Evolutionary conservation across 2,329 filamentous ascomycete species (phyloP).

Genomic region (Geosmithia putterillii): DNA sequence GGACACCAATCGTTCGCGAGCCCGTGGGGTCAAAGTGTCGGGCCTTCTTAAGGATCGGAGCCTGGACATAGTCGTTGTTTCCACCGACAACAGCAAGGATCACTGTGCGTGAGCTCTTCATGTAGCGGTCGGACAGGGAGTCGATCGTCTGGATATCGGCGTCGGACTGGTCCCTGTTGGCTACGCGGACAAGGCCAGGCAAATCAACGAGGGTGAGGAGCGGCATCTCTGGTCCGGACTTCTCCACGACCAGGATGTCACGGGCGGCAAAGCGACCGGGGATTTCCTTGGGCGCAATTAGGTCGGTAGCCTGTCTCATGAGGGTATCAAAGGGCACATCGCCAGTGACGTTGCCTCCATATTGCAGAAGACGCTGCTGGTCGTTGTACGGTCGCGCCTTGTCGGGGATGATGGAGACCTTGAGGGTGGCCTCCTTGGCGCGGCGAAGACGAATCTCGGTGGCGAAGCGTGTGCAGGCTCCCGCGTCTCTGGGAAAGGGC

Average conservation of each 20-base stretch:
- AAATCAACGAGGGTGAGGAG: conserved; percentile 50
- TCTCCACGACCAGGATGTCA: conserved; percentile 45
- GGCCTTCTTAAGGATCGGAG: conserved; percentile 36
- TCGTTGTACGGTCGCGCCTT: conserved; percentile 31
- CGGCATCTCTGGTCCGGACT: conserved; percentile 45
- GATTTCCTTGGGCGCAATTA: conserved; percentile 36
- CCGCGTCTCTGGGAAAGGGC: conserved; percentile 46
- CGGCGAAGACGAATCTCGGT: conserved; percentile 46
- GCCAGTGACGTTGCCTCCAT: conserved; percentile 31
- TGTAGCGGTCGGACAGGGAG: conserved; percentile 37
- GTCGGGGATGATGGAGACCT: conserved; percentile 43
- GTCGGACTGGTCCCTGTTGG: conserved; percentile 38
- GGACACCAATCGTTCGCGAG: conserved; percentile 35
- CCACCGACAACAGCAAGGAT: conserved; percentile 43
- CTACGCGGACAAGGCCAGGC: conserved; percentile 43
- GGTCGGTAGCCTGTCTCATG: conserved; percentile 36
- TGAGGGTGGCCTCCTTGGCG: conserved; percentile 28
- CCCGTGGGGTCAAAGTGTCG: conserved; percentile 36
- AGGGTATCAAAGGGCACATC: conserved; percentile 34
- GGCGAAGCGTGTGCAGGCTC: conserved; percentile 49
- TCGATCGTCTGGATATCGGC: conserved; percentile 41
- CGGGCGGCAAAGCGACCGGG: conserved; percentile 37
- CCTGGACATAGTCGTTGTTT: conserved; percentile 42
- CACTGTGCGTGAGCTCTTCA: conserved; percentile 42
- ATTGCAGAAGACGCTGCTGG: conserved; percentile 32